Evolutionary conservation across 768 basidiomycete species (phyloP).

Genomic region (Suillus brevipes): DNA sequence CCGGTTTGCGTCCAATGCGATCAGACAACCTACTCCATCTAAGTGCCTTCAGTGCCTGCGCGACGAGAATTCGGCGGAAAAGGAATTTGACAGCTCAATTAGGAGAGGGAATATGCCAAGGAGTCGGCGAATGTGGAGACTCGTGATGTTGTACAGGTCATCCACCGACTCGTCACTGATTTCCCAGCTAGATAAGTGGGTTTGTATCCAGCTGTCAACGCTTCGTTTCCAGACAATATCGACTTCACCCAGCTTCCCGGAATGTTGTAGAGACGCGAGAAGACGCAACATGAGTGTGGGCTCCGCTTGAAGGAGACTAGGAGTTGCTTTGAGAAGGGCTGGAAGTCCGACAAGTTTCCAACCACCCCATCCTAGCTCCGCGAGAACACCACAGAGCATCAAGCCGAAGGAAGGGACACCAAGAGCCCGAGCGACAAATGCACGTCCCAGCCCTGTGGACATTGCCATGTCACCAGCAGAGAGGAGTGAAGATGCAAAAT

Average conservation of each 20-base stretch:
- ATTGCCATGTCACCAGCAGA: constrained; percentile 44
- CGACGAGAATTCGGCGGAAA: too few species aligned
- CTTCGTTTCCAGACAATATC: constrained; percentile 59
- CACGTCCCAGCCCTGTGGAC: constrained; percentile 42
- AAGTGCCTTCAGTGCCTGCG: not conserved
- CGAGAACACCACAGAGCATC: constrained; percentile 58
- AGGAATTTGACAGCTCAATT: too few species aligned
- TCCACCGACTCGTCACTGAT: constrained; percentile 42
- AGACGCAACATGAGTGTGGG: constrained; percentile 46
- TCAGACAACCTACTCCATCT: not conserved
- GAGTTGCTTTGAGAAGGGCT: constrained; percentile 51
- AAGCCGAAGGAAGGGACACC: constrained; percentile 43
- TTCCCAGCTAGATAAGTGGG: constrained; percentile 43
- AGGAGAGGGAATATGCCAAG: constrained; percentile 33
- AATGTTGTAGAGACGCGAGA: constrained; percentile 47
- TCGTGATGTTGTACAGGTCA: constrained; percentile 55
- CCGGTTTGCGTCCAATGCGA: not conserved
- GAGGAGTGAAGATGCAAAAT: constrained; percentile 37
- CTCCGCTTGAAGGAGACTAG: constrained; percentile 46
- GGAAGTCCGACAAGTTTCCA: constrained; percentile 74
- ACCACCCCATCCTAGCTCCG: constrained; percentile 71
- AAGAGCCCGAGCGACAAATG: constrained; percentile 38
- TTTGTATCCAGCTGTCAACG: constrained; percentile 50
- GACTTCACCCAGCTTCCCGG: constrained; percentile 54
- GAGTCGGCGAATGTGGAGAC: constrained; percentile 50